phyloP scores from a whole-genome alignment of 192 early-diverging fungal genomes.

The Linnemannia zychae region DNA sequence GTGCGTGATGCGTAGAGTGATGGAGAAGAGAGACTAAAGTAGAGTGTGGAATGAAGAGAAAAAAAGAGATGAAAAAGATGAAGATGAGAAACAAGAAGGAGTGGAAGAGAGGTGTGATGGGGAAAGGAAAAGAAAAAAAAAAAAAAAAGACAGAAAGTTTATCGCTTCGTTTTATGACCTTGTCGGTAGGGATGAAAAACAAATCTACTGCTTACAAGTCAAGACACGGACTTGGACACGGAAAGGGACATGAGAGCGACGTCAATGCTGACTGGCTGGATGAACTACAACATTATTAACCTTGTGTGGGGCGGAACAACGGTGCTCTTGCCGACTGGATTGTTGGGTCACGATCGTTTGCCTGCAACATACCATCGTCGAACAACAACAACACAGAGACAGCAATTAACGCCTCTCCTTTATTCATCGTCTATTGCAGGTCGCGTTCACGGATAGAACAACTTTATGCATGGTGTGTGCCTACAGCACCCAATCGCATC shows the following conservation, averaged over 20 bases:
- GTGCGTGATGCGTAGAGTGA: too few relatives aligned
- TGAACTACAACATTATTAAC: neutral
- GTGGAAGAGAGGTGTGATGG: neutral
- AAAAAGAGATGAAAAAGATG: neutral
- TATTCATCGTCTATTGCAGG: neutral
- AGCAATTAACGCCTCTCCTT: too few relatives aligned
- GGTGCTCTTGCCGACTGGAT: neutral
- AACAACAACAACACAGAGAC: too few relatives aligned
- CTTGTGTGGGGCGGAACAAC: constrained; percentile 5
- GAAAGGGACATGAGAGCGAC: neutral
- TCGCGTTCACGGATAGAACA: too few relatives aligned
- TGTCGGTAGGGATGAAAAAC: neutral
- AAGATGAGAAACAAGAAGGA: neutral
- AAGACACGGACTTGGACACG: neutral
- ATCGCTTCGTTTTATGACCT: neutral
- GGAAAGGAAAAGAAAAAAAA: neutral
- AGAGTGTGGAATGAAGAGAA: neutral
- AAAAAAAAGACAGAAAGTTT: neutral
- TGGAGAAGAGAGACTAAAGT: too few relatives aligned
- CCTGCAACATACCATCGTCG: neutral
- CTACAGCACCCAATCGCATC: neutral
- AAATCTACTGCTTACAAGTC: neutral
- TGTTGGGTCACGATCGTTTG: neutral
- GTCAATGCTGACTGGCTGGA: constrained; percentile 4
- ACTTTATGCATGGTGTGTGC: too few relatives aligned